These are phyloP conservation scores for Lindgomyces ingoldianus DNA, from an alignment of 495 filamentous ascomycete species.

Conservation along the genomic window DNA sequence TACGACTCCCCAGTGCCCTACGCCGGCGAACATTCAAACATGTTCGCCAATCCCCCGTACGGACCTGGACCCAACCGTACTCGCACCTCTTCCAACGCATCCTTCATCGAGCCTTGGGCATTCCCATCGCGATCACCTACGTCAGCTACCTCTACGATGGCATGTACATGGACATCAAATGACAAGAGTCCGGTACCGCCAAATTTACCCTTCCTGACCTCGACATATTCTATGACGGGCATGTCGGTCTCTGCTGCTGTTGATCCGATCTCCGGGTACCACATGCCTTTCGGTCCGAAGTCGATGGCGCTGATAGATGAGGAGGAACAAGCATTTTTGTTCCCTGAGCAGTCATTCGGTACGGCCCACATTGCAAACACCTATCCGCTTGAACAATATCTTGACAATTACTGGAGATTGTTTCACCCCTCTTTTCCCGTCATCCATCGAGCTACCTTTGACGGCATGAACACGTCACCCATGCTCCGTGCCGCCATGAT, in stretches of 20 bases:
- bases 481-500: constrained; percentile 49
- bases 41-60: constrained; percentile 30
- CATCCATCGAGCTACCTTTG: constrained; percentile 47
- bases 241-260: constrained; percentile 16
- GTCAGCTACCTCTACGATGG: constrained; percentile 34
- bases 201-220: constrained; percentile 17
- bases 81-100: constrained; percentile 38
- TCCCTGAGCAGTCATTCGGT: constrained; percentile 37
- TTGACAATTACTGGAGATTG: constrained; percentile 49
- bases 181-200: constrained; percentile 29
- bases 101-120: constrained; percentile 34
- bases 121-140: constrained; percentile 35
- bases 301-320: constrained; percentile 32
- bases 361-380: constrained; percentile 30
- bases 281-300: constrained; percentile 26
- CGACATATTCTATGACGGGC: constrained; percentile 23
- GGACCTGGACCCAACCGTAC: constrained; percentile 28
- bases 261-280: constrained; percentile 26
- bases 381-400: constrained; percentile 42
- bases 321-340: constrained; percentile 35
- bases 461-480: constrained; percentile 38
- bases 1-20: constrained; percentile 36
- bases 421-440: constrained; percentile 50
- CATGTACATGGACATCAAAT: constrained; percentile 28
- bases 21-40: constrained; percentile 27